A percentile compares a stretch with the other conserved stretches of the same genome.
phyloP scores from a whole-genome alignment of 352 stramenopile species.

The Phytophthora boehmeriae region DNA sequence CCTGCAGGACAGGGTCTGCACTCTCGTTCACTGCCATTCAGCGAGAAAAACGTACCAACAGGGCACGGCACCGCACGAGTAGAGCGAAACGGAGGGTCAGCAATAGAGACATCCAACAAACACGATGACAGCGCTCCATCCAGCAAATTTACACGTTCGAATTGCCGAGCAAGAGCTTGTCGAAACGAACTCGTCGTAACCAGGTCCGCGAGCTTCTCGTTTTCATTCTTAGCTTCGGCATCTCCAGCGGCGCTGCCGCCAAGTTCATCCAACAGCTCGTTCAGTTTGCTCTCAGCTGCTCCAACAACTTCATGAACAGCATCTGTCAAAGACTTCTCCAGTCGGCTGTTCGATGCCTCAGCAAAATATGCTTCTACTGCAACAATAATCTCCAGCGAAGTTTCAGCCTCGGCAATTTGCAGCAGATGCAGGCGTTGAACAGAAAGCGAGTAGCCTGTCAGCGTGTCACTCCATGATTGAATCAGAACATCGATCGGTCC shows the following conservation, averaged over 20 bases:
- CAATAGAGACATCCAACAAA: slow-evolving; percentile 27
- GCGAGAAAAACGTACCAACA: slow-evolving; percentile 36
- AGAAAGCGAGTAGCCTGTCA: slow-evolving; percentile 25
- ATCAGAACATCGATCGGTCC: slow-evolving; percentile 15
- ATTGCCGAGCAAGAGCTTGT: slow-evolving; percentile 31
- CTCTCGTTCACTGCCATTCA: slow-evolving; percentile 1
- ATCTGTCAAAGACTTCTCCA: slow-evolving; percentile 1
- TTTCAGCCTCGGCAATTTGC: slow-evolving; percentile 13
- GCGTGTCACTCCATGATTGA: slow-evolving; percentile 24
- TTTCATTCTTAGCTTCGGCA: neutral
- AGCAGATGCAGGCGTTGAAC: slow-evolving; percentile 31
- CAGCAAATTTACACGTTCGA: slow-evolving; percentile 18
- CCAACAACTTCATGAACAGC: slow-evolving; percentile 18
- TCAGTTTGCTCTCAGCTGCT: slow-evolving; percentile 17
- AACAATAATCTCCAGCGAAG: slow-evolving; percentile 23
- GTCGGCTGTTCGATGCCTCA: neutral
- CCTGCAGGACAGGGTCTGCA: slow-evolving; percentile 46
- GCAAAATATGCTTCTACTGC: slow-evolving; percentile 24
- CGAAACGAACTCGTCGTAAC: slow-evolving; percentile 18
- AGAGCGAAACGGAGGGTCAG: slow-evolving; percentile 26
- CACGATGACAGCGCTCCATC: slow-evolving; percentile 11
- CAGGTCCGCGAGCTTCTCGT: slow-evolving; percentile 18
- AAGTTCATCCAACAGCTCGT: slow-evolving; percentile 22
- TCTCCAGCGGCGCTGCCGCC: neutral
- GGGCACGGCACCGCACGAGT: slow-evolving; percentile 39